Base-by-base conservation (phyloP, 208 protist species). In the Acanthamoeba triangularis region DNA sequence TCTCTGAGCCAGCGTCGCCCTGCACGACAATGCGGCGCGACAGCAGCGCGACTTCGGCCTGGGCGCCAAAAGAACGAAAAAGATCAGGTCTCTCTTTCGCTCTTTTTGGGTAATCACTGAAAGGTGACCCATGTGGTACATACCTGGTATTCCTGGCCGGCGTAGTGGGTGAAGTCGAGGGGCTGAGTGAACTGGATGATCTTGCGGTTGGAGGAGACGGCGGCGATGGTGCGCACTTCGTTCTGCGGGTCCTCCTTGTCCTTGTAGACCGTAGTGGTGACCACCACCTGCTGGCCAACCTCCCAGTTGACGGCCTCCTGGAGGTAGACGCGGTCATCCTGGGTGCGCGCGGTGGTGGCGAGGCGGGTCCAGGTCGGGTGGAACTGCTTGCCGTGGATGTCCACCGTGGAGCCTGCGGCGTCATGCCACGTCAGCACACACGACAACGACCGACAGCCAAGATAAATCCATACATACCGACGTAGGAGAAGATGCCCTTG, bases 241-340 rank as follows among this genome's bases (percentile, higher is more conserved):
- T 98, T 98, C 52, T 97, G 67, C 23, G 63, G 76, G 35, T 87
- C 33, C 10, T 67, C 5, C 35, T 93, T 74, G 90, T 98, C 96
- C 56, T 91, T 95, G 28, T 47, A 52, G 6, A 41, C 65, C 13
- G 95, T 96, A 2, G 97, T 97, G 18, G 96, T 97, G 44, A 98
- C 13, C 8, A 98, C 14, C 28, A 98, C 67, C 30, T 97, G 35
- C 52, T 97, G 95, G 23, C 96, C 96, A 23, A 94, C 72, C 88
- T 96, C 74, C 97, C 97, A 98, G 74, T 97, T 97, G 28, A 97
- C 76, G 23, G 54, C 30, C n/a, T 97, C 78, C 56, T 97, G 84
- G 49, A 97, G 5, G 93, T 95, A 97, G 18, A 94, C 33, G 11
- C 63, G 18, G n/a, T 52, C 30, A 30, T 97, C 96, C 80, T 82